Evolutionary conservation across 148 eudicot genomes (phyloP).

Genomic region (Rhododendron kiyosumense): DNA sequence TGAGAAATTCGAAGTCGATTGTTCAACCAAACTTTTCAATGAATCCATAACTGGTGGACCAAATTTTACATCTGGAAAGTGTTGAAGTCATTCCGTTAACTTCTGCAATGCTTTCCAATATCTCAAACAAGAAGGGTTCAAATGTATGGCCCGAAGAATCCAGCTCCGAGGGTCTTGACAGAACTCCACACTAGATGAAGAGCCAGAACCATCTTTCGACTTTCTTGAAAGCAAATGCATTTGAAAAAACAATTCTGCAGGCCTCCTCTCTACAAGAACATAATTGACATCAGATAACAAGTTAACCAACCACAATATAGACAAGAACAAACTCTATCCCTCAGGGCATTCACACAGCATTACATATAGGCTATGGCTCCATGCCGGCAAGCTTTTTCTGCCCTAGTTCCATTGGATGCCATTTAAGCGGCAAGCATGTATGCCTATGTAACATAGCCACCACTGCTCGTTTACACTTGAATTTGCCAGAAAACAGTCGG

Average conservation of each 20-base stretch:
- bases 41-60: not conserved
- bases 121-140: constrained; percentile 75
- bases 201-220: constrained; percentile 20
- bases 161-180: constrained; percentile 40
- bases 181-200: constrained; percentile 24
- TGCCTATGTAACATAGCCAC: not conserved
- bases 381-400: not conserved
- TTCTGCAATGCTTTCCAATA: constrained; percentile 67
- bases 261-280: constrained; percentile 47
- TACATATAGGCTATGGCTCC: not conserved
- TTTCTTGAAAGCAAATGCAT: constrained; percentile 69
- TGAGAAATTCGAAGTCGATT: not conserved
- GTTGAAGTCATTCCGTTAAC: constrained; percentile 22
- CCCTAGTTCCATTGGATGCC: not conserved
- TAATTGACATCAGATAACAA: not conserved
- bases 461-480: not conserved
- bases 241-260: constrained; percentile 77
- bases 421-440: not conserved
- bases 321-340: not conserved
- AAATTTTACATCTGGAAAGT: not conserved
- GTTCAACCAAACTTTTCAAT: not conserved
- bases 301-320: not conserved
- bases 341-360: not conserved
- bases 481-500: not conserved
- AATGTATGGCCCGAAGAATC: constrained; percentile 75